A percentile compares a stretch with the other conserved stretches of the same genome.
Conservation (phyloP, 306 rosid species). For the Datisca glomerata region DNA sequence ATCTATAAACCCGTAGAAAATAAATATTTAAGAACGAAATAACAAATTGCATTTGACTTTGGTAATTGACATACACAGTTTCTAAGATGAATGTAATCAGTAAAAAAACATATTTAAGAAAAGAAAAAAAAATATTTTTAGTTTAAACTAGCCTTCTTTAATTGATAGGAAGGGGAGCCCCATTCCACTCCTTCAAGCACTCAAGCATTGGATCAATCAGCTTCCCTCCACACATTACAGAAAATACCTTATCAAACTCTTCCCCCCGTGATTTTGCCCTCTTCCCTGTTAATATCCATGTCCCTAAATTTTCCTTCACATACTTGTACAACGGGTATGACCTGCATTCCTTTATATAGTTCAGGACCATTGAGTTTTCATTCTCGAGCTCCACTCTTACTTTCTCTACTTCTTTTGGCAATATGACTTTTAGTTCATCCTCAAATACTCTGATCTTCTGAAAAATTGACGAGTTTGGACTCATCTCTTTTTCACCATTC, state of each 20-base stretch:
- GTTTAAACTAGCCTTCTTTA: too few species aligned
- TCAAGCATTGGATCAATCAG: too few species aligned
- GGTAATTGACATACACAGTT: too few species aligned
- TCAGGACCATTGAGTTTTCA: neutral
- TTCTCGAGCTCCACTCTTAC: neutral
- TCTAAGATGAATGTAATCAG: too few species aligned
- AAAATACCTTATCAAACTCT: too few species aligned
- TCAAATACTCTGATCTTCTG: slow-evolving; percentile 2
- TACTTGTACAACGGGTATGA: slow-evolving; percentile 1
- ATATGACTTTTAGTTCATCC: neutral
- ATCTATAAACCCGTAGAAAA: too few species aligned
- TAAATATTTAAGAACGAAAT: too few species aligned
- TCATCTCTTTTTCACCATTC: too few species aligned
- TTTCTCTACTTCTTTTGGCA: slow-evolving; percentile 1
- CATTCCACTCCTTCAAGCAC: slow-evolving; percentile 8
- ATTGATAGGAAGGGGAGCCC: slow-evolving; percentile 1
- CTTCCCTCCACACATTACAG: neutral
- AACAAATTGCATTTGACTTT: too few species aligned
- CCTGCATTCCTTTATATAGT: slow-evolving; percentile 1
- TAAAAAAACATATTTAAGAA: too few species aligned
- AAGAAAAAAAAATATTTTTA: too few species aligned
- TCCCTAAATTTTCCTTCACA: slow-evolving; percentile 2
- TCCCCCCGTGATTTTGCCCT: neutral
- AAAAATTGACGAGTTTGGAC: too few species aligned
- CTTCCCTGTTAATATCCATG: neutral